Base-by-base conservation (phyloP, 1,284 basidiomycete species). In the Apiotrichum gamsii region DNA sequence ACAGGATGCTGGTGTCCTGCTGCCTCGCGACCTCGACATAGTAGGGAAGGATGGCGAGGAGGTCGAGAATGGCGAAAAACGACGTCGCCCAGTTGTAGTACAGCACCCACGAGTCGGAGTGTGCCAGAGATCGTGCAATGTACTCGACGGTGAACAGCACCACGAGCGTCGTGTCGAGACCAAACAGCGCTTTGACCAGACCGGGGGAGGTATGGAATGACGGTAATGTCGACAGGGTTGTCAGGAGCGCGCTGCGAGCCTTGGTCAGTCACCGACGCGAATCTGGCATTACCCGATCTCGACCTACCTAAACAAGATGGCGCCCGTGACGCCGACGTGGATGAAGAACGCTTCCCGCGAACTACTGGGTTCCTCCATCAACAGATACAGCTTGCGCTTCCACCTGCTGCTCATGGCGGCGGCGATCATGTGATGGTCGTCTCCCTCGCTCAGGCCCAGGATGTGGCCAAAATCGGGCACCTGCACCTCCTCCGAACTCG, bases 1-100 rank as follows among this genome's bases (percentile, higher is more conserved):
- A 91, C 47, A 89, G 75, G 31, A 85, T 83, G 11, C 85, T 85
- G 2, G 87, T 91, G 68, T 93, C 89, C 72, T 89, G 82, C 38
- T 81, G 81, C n/a, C 89, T 64, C 16, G 84, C 73, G 42, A 90
- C 77, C 70, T 90, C 87, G 50, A 91, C 80, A 67, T 89, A 91
- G 63, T 90, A 91, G 1, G 89, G 89, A 23, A 87, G 59, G 47
- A 91, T 89, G 16, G 87, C 83, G 39, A 91, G 76, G 13, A 89
- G 70, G 64, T 91, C 89, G 66, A 89, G 81, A 24, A 91, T 78
- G 4, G 85, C 87, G 64, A 86, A 90, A 70, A 90, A 91, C 1
- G 86, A 65, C 1, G 68, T 69, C 19, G 60, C 59, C 69, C 73
- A 74, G 35, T 55, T 63, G 59, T 70, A 73, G 50, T 71, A 68